Evolutionary conservation across 352 stramenopile genomes (phyloP), one percentile per base, ranked within the genome.

Genomic region (Globisporangium radiosum): DNA sequence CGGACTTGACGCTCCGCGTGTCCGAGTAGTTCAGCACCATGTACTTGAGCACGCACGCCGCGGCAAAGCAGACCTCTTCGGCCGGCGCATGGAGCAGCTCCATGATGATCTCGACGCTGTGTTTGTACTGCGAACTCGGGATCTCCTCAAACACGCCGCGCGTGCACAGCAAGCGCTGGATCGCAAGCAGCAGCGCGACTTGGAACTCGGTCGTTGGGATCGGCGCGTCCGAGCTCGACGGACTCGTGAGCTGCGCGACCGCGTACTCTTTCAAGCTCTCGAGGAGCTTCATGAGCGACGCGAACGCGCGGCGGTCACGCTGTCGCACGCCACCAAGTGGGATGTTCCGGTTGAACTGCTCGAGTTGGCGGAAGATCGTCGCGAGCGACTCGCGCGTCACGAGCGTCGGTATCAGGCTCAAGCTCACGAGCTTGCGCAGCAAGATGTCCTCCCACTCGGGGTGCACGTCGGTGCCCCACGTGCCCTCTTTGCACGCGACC

Each of bases 21-120:
- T 90, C 81, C n/a, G 85, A 92, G 68, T 93, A 95, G 64, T 95
- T 95, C 60, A 95, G 78, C 48, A 92, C 83, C 85, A 95, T 93
- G 59, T 90, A 92, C 72, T 93, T 92, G 65, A 95, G 78, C 54
- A 92, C 85, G 40, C 77, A 81, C 6, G 85, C 79, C 4, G 85
- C 83, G 25, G 85, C 83, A 62, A 95, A 90, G 54, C 81, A 90
- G 17, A 95, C 85, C 60, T 95, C 85, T 43, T 92, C 81, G 64
- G 90, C 85, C 0, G 85, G 85, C 11, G 85, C 93, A 63, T 95
- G 84, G 13, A 95, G 63, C 25, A 95, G 63, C 56, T 95, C 85
- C 76, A 95, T 92, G 52, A 95, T 85, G 53, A 95, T 81, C 42
- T 92, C 80, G 36, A 93, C 84, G 37, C 78, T 84, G 54, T 88